Conservation (phyloP, 2,329 filamentous ascomycete genomes). For the Aspergillus fructus region DNA sequence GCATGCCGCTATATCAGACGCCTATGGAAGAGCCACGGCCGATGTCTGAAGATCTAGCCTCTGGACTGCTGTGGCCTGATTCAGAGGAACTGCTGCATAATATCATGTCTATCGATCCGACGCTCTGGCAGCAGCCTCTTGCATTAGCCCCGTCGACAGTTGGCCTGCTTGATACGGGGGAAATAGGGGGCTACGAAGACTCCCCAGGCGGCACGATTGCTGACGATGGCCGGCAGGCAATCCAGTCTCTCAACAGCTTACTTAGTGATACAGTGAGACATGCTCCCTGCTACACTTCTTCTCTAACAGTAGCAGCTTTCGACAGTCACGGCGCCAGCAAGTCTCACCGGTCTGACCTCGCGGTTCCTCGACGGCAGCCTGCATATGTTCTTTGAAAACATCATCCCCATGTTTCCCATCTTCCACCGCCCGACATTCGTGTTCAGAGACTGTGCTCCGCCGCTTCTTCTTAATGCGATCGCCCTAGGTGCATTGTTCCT, state of each 20-base stretch:
- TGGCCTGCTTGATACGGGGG: neutral
- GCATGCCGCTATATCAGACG: neutral
- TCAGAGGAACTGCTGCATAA: constrained; percentile 6
- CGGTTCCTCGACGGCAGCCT: constrained; percentile 13
- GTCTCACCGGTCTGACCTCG: constrained; percentile 6
- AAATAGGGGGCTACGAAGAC: neutral
- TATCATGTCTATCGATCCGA: constrained; percentile 6
- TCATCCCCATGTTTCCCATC: constrained; percentile 13
- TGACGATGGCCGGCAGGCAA: constrained; percentile 3
- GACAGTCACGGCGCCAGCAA: neutral
- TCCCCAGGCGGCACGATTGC: neutral
- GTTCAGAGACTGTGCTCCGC: constrained; percentile 2
- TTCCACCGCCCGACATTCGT: constrained; percentile 10
- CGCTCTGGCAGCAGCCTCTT: constrained; percentile 4
- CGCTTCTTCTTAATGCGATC: constrained; percentile 9
- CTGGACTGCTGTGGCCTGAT: constrained; percentile 3
- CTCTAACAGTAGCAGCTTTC: neutral
- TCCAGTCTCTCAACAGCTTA: constrained; percentile 4
- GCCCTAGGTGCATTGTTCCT: constrained; percentile 11
- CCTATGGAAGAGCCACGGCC: neutral
- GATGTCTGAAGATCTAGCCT: neutral
- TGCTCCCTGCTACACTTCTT: neutral
- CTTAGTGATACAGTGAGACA: constrained; percentile 1
- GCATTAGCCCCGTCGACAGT: neutral
- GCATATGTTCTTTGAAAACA: constrained; percentile 13